Percentiles rank a stretch among this genome's conserved stretches.
Conservation (phyloP, 306 rosid species). For the Begonia loranthoides region DNA sequence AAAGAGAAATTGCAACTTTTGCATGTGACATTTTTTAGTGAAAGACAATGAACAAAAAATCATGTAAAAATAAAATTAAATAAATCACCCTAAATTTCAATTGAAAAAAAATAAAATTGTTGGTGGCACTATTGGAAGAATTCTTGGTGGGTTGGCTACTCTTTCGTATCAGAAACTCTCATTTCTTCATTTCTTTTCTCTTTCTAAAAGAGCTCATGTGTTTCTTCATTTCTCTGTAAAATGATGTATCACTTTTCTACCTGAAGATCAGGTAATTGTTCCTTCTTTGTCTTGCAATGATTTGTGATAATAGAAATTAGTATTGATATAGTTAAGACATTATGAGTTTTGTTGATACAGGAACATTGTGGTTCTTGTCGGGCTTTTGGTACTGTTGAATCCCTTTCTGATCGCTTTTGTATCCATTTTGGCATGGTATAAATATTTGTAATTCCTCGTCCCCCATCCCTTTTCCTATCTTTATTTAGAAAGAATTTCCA, state of each 20-base stretch:
- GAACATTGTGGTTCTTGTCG: conserved; percentile 99
- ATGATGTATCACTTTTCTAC: conserved; percentile 22
- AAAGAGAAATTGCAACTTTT: too few relatives aligned
- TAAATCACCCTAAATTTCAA: conserved; percentile 60
- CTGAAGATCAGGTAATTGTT: conserved; percentile 72
- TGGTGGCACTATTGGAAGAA: conserved; percentile 69
- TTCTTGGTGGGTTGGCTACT: conserved; percentile 44
- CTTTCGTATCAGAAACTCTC: not conserved
- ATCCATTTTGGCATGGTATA: conserved; percentile 49
- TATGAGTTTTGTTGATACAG: conserved; percentile 28
- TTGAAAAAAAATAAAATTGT: conserved; percentile 34
- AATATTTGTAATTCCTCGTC: not conserved
- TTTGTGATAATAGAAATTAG: not conserved
- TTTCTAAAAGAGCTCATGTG: conserved; percentile 4
- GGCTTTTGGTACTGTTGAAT: conserved; percentile 96
- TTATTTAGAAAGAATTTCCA: conserved; percentile 12
- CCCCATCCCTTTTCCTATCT: not conserved
- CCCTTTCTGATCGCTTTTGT: conserved; percentile 88
- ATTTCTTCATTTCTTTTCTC: conserved; percentile 8
- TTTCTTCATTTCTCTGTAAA: conserved; percentile 9
- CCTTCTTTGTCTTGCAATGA: not conserved
- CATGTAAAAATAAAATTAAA: too few relatives aligned
- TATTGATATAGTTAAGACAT: conserved; percentile 8
- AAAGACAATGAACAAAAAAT: too few relatives aligned
- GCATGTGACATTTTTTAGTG: too few relatives aligned